A percentile compares a stretch with the other conserved stretches of the same genome.
These are phyloP conservation scores for Viridothelium virens DNA, from an alignment of 495 filamentous ascomycete genomes.

Conservation along the genomic window DNA sequence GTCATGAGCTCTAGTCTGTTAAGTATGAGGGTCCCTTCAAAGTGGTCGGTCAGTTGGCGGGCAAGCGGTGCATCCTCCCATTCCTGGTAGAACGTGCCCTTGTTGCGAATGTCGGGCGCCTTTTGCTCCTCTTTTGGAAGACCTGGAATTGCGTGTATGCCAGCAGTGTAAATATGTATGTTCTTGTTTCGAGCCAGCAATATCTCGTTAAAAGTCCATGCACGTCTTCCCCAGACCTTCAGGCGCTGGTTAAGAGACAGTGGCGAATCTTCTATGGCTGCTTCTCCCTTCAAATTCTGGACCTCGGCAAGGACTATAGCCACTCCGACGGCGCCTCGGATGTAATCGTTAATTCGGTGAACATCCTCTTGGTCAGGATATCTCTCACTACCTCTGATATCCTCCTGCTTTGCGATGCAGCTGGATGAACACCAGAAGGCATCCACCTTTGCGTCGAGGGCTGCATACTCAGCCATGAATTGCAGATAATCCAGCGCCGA, in stretches of 20 bases:
- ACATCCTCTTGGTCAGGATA: slow-evolving; percentile 23
- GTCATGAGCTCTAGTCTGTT: slow-evolving; percentile 36
- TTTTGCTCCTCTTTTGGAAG: slow-evolving; percentile 15
- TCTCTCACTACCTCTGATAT: slow-evolving; percentile 18
- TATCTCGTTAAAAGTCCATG: slow-evolving; percentile 45
- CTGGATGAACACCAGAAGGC: slow-evolving; percentile 34
- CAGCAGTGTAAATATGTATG: slow-evolving; percentile 24
- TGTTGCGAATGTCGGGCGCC: slow-evolving; percentile 20
- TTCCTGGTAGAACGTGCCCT: slow-evolving; percentile 15
- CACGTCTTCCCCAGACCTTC: slow-evolving; percentile 38
- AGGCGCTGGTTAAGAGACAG: slow-evolving; percentile 20
- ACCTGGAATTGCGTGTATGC: slow-evolving; percentile 12
- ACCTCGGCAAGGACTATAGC: slow-evolving; percentile 9
- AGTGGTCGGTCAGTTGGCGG: slow-evolving; percentile 38
- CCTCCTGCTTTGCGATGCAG: slow-evolving; percentile 19
- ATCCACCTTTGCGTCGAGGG: slow-evolving; percentile 27
- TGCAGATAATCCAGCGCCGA: slow-evolving; percentile 23
- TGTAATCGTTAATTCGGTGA: slow-evolving; percentile 37
- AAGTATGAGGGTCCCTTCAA: slow-evolving; percentile 33
- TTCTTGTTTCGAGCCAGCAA: slow-evolving; percentile 32
- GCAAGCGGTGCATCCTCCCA: slow-evolving; percentile 25
- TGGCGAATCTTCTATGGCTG: slow-evolving; percentile 7
- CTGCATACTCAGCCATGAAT: slow-evolving; percentile 26
- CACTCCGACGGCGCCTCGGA: slow-evolving; percentile 32
- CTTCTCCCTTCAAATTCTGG: slow-evolving; percentile 7